Evolutionary conservation across 2,329 filamentous ascomycete genomes (phyloP).

Genomic region (Aureobasidium zeae): DNA sequence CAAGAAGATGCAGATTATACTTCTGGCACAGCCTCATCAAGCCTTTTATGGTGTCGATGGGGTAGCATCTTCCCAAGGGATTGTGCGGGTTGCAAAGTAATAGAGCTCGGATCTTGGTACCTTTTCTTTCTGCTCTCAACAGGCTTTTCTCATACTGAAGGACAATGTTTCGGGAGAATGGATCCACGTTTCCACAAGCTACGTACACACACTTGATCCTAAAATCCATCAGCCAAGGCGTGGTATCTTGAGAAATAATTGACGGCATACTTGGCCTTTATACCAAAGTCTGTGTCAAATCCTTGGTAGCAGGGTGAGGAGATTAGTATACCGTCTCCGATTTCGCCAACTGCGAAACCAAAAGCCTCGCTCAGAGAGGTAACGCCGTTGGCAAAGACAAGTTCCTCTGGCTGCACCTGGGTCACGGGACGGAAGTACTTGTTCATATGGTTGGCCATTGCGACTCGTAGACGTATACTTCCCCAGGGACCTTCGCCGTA

Average conservation of each 20-base stretch:
- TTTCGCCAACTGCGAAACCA: conserved; percentile 35
- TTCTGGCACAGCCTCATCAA: conserved; percentile 26
- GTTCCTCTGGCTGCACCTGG: conserved; percentile 29
- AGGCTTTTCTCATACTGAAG: conserved; percentile 33
- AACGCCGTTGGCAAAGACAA: conserved; percentile 35
- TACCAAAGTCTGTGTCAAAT: conserved; percentile 41
- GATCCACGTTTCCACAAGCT: conserved; percentile 30
- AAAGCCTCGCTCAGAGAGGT: conserved; percentile 37
- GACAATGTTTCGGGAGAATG: conserved; percentile 29
- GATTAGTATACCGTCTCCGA: conserved; percentile 37
- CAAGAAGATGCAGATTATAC: conserved; percentile 27
- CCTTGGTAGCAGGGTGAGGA: conserved; percentile 39
- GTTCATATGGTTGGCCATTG: conserved; percentile 36
- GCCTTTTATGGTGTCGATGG: conserved; percentile 20
- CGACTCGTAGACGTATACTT: conserved; percentile 31
- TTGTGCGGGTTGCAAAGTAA: conserved; percentile 39
- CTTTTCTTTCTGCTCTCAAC: conserved; percentile 24
- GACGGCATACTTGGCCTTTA: conserved; percentile 28
- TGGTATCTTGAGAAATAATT: background rate
- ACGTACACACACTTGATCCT: conserved; percentile 33
- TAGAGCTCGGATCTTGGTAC: conserved; percentile 32
- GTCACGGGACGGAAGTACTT: conserved; percentile 31
- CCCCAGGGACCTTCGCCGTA: conserved; percentile 35
- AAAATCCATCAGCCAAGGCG: background rate
- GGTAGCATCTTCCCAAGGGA: conserved; percentile 30